Evolutionary conservation across 2,329 filamentous ascomycete genomes (phyloP), one percentile per base, ranked within the genome.

Genomic region (Aureobasidium sp.): DNA sequence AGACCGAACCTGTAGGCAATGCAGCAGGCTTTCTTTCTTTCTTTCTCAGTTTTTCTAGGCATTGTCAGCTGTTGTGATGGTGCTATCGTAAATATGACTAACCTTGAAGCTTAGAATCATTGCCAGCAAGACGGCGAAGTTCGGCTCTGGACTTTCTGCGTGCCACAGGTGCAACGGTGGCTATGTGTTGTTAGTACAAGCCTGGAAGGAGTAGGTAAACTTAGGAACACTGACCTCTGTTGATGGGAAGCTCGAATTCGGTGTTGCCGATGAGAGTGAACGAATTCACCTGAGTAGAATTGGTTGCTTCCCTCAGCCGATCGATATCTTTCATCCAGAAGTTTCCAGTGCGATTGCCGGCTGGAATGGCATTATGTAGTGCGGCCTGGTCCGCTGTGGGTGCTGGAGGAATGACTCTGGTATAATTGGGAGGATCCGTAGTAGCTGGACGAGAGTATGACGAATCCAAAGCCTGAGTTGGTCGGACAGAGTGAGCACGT

Each of bases 91-190:
- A 4, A 32, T 11, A 48, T 11, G 16, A 37, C 59, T 39, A 68
- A 65, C 66, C 67, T 42, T 74, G 67, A 16, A 79, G 67, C 51
- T 72, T 74, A 32, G 73, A 72, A 62, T 78, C 76, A 48, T 74
- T 74, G 4, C 71, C 73, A 30, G 75, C 77, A 13, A 75, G 68
- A 59, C 70, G 74, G 61, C 75, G 75, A 48, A 80, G 66, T 42
- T 80, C 78, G 51, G 77, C 79, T 48, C 76, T 70, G 16, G 78
- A 80, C 58, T 75, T 75, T 32, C 78, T 73, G 39, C 73, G 69
- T 2, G 70, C 70, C 61, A 78, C 78, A 16, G 71, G 63, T 1
- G 78, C 77, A 9, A 80, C 65, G 3, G 73, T 72, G 47, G 75
- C 74, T 75, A 66, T 64, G 71, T 64, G 34, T 49, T 34, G 48